Evolutionary conservation across 306 rosid genomes (phyloP).

Genomic region (Arachis stenosperma): DNA sequence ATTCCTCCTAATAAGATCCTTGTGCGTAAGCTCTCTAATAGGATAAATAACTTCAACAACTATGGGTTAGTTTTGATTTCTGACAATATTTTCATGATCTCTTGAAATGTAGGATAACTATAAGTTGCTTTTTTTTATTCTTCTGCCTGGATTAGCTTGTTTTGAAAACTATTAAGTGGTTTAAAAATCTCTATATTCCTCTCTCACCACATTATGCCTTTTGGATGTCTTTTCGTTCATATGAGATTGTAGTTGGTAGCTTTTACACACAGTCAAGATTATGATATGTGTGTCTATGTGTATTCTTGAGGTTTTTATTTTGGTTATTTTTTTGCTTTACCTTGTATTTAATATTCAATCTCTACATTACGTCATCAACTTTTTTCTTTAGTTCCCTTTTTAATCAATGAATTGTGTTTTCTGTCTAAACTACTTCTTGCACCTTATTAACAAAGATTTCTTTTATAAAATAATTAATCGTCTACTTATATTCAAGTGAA

Average conservation of each 20-base stretch:
- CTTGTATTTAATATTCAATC: background rate
- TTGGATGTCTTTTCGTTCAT: background rate
- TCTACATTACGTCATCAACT: background rate
- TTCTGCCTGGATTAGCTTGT: background rate
- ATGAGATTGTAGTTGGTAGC: conserved; percentile 7
- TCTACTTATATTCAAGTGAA: too few relatives aligned
- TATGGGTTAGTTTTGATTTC: background rate
- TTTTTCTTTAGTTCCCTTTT: too few relatives aligned
- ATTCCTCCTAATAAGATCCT: background rate
- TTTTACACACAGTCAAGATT: background rate
- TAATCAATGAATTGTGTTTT: too few relatives aligned
- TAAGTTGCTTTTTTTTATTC: background rate
- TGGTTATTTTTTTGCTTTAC: background rate
- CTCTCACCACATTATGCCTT: background rate
- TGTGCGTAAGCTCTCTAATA: background rate
- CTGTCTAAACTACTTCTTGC: too few relatives aligned
- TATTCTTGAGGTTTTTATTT: conserved; percentile 8
- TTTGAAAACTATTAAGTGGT: background rate
- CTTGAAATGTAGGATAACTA: conserved; percentile 1
- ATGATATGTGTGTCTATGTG: background rate
- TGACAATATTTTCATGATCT: background rate
- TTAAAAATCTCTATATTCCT: background rate
- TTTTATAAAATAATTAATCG: too few relatives aligned
- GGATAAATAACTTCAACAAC: background rate
- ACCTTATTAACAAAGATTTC: too few relatives aligned